Evolutionary conservation across 2,329 filamentous ascomycete genomes (phyloP), one percentile per base, ranked within the genome.

Genomic region (Aureobasidium leucospermi): DNA sequence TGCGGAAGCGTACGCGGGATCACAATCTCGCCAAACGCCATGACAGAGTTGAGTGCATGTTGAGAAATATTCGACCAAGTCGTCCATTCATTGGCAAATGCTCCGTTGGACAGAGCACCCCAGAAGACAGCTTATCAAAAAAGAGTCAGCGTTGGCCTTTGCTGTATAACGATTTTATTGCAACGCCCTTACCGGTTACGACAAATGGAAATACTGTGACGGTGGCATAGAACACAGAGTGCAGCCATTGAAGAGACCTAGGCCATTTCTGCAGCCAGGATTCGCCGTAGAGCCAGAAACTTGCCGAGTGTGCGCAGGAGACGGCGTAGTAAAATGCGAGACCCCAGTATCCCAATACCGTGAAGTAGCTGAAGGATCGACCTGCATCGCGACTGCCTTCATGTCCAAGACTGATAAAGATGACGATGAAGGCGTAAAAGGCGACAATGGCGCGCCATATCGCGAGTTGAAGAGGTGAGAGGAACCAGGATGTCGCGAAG

Each of bases 311-410:
- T 16, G 83, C 63, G 16, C 86, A 79, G 1, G 87, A 79, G 67
- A 86, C 76, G 60, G 85, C 78, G 70, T 87, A 86, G 78, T 95
- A 96, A 75, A 92, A 93, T 28, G 82, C 85, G 38, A 93, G 75
- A 1, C 89, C 89, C 88, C 88, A 94, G 79, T 87, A 94, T 9
- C 87, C 89, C 61, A 94, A 77, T 67, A 85, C 79, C 31, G 90
- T 95, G 77, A 96, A 95, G 78, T 84, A 95, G 67, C 85, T 89
- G 76, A 95, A 94, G 47, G 80, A 81, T 47, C 77, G 73, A 56
- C 77, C 75, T 29, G 82, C 80, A 1, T 67, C 68, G n/a, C 78
- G 74, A 13, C 42, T 42, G 67, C 84, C 85, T 62, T 82, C 75
- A 79, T 82, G 89, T 62, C 78, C 85, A 69, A 91, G 83, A 69